Evolutionary conservation across 2,329 filamentous ascomycete genomes (phyloP).

Genomic region (Pseudohalonectria lignicola): DNA sequence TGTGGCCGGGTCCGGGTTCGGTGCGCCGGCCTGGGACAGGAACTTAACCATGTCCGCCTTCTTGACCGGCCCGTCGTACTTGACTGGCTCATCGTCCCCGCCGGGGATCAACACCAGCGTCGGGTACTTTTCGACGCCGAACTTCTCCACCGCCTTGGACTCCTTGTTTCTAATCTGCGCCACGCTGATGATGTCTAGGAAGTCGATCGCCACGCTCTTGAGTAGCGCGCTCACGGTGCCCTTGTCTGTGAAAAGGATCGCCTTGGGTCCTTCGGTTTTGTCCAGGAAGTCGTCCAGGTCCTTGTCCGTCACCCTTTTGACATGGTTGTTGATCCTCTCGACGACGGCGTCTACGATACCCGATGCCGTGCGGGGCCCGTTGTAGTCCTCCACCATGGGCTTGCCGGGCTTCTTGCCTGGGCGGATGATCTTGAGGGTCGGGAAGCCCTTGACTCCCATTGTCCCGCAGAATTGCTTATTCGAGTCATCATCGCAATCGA

Average conservation of each 20-base stretch:
- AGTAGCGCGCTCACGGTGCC: constrained; percentile 75
- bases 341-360: constrained; percentile 78
- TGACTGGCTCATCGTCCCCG: constrained; percentile 53
- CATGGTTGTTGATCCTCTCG: constrained; percentile 84
- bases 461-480: constrained; percentile 82
- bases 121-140: constrained; percentile 69
- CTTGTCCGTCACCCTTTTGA: constrained; percentile 70
- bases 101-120: constrained; percentile 70
- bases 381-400: constrained; percentile 82
- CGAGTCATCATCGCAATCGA: constrained; percentile 87
- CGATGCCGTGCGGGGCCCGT: constrained; percentile 73
- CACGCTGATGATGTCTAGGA: constrained; percentile 66
- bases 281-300: constrained; percentile 65
- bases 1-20: constrained; percentile 66
- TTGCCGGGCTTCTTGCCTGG: constrained; percentile 65
- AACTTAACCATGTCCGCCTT: constrained; percentile 76
- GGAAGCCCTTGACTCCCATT: constrained; percentile 89
- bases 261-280: constrained; percentile 50
- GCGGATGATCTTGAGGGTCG: constrained; percentile 85
- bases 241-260: constrained; percentile 88
- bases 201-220: constrained; percentile 82
- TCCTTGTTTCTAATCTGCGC: constrained; percentile 82
- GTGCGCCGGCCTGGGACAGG: constrained; percentile 64
- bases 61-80: constrained; percentile 76
- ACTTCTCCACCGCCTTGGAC: constrained; percentile 56